phyloP scores from a whole-genome alignment of 1,139 yeast genomes.

The Tardiomyces blankii region DNA sequence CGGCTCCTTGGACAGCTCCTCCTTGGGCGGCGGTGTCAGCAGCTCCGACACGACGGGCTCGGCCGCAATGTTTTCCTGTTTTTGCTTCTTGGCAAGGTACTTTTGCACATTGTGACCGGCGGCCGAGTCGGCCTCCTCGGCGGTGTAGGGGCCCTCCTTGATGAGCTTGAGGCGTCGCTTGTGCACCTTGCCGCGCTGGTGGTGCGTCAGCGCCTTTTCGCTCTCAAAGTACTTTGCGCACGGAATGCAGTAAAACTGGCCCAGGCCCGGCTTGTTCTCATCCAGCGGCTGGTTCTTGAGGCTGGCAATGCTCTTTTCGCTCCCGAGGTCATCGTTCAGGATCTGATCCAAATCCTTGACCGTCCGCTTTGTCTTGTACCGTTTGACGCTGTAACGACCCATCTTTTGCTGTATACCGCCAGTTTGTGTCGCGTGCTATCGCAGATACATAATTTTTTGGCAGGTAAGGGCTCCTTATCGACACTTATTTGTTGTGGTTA shows the following conservation, averaged over 20 bases:
- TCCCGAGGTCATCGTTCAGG: constrained; percentile 53
- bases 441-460: neutral
- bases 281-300: constrained; percentile 77
- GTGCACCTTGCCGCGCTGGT: constrained; percentile 66
- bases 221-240: constrained; percentile 90
- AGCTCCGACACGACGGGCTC: neutral
- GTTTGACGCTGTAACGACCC: constrained; percentile 78
- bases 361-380: constrained; percentile 31
- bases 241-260: constrained; percentile 87
- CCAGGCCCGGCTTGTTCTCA: constrained; percentile 86
- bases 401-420: constrained; percentile 25
- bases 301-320: constrained; percentile 47
- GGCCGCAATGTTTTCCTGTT: constrained; percentile 7
- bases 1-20: constrained; percentile 10
- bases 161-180: constrained; percentile 75
- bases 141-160: constrained; percentile 71
- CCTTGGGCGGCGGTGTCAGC: constrained; percentile 5
- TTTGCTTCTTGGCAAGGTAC: constrained; percentile 36
- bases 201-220: constrained; percentile 60
- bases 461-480: neutral
- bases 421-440: neutral
- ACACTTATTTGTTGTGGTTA: neutral
- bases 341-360: constrained; percentile 73
- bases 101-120: constrained; percentile 64
- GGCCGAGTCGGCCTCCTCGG: constrained; percentile 84